Evolutionary conservation across 2,329 filamentous ascomycete genomes (phyloP).

Genomic region (Fusarium graminum): DNA sequence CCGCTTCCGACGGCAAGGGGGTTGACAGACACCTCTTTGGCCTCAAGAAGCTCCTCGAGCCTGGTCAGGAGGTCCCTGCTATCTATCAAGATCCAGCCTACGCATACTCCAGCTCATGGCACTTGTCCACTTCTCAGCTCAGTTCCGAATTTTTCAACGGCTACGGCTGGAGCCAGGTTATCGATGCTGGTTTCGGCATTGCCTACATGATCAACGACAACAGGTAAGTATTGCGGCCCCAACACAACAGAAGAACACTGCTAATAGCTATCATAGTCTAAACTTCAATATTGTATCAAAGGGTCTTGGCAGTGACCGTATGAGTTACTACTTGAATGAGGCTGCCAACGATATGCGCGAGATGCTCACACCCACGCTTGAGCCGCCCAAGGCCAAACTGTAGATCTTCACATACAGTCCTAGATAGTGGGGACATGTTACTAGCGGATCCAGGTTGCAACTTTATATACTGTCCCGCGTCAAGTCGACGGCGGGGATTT

Average conservation of each 20-base stretch:
- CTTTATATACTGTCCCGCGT: slow-evolving; percentile 1
- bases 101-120: slow-evolving; percentile 88
- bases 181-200: slow-evolving; percentile 95
- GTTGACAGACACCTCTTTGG: slow-evolving; percentile 98
- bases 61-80: slow-evolving; percentile 83
- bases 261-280: slow-evolving; percentile 68
- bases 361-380: slow-evolving; percentile 82
- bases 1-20: slow-evolving; percentile 91
- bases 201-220: slow-evolving; percentile 99
- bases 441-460: not conserved
- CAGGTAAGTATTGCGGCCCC: slow-evolving; percentile 66
- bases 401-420: slow-evolving; percentile 59
- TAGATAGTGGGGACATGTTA: slow-evolving; percentile 13
- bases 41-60: slow-evolving; percentile 87
- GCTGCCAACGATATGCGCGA: slow-evolving; percentile 91
- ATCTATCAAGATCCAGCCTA: slow-evolving; percentile 91
- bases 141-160: slow-evolving; percentile 98
- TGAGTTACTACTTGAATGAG: slow-evolving; percentile 97
- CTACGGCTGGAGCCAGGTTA: slow-evolving; percentile 98
- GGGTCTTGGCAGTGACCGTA: slow-evolving; percentile 86
- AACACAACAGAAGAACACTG: not conserved
- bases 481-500: slow-evolving; percentile 3
- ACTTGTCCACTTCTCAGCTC: slow-evolving; percentile 87
- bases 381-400: slow-evolving; percentile 87
- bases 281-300: slow-evolving; percentile 99